Evolutionary conservation across 208 protist genomes (phyloP), one percentile per base, ranked within the genome.

Genomic region (Leishmania gerbilli): DNA sequence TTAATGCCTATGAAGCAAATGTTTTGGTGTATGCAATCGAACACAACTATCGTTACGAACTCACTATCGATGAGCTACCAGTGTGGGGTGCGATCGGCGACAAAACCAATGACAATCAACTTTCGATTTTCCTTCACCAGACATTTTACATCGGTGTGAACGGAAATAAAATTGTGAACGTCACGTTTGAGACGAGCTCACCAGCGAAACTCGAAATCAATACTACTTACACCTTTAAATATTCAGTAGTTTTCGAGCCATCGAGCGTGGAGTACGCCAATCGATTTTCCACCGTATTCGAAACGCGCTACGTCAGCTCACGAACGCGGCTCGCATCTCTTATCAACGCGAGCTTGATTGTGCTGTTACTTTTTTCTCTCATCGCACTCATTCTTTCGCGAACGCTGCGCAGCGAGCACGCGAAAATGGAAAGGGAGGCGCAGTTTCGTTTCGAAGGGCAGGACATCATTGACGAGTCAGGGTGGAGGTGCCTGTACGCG

Each of bases 401-500:
- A 37, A 95, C 95, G 21, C 78, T 99, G 3, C 89, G 91, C 8
- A 88, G 80, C 19, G 98, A 99, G 72, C 94, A 93, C 68, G 85
- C 91, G 19, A 92, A 91, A 49, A 95, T 98, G 64, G 86, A 95
- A 55, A 79, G 88, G 45, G 90, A 93, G 21, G 74, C 92, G 49
- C 75, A 93, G 49, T 69, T 90, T 11, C 75, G 80, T 15, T 84
- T 84, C 55, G 89, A 92, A 19, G 88, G 84, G 4, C 87, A 86
- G 21, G 87, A 95, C 72, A 81, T 83, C 34, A 79, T 91, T 40
- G 98, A 99, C 27, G 96, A 98, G 45, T 96, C 96, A 19, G 98
- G 98, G 2, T 99, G 99, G 99, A 99, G 99, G 80, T 95, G 98
- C 42, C 84, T 99, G 2, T 95, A 98, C 86, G 95, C 91, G 11